Evolutionary conservation across 2,329 filamentous ascomycete genomes (phyloP), one percentile per base, ranked within the genome.

Genomic region (Diaporthe sp.): DNA sequence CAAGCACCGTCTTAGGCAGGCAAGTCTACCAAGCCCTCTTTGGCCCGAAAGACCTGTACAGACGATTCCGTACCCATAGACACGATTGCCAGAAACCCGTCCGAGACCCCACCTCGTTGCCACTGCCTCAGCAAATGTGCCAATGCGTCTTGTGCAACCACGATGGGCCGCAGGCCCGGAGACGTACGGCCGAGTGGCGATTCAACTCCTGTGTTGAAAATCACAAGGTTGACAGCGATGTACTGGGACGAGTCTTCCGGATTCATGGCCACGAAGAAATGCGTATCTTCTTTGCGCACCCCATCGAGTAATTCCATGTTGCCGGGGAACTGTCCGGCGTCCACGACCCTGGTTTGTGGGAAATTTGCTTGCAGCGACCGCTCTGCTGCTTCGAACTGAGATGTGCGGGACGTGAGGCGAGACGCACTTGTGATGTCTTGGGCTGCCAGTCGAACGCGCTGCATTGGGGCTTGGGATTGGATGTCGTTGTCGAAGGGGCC

Each of bases 111-210:
- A 4, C 46, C 46, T 0, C 46, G 22, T 6, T 68, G 65, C 65
- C 65, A 68, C 22, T 68, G 65, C n/a, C 65, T 53, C 15, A 68
- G 12, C 7, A 68, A 25, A n/a, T 68, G 65, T 8, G 65, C 46
- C 28, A 68, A 28, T 10, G 65, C 65, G 49, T 68, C 65, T 37
- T 68, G 46, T 22, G 65, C 65, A 15, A 68, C 31, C 65, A 68
- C 65, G 4, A 68, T 53, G 22, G 65, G 44, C 17, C 28, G 44
- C 62, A 51, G 10, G 1, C 37, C n/a, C 0, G 37, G 58, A 8
- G 22, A 42, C 1, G 3, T 44, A 15, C 5, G 2, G n/a, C 34
- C 8, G 19, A 9, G 46, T 13, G 19, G 62, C 10, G 62, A 22
- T 17, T 17, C 4, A 0, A 1, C 46, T 19, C 6, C 10, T 6